Evolutionary conservation across 352 stramenopile genomes (phyloP).

Genomic region (Pythium scleroteichum): DNA sequence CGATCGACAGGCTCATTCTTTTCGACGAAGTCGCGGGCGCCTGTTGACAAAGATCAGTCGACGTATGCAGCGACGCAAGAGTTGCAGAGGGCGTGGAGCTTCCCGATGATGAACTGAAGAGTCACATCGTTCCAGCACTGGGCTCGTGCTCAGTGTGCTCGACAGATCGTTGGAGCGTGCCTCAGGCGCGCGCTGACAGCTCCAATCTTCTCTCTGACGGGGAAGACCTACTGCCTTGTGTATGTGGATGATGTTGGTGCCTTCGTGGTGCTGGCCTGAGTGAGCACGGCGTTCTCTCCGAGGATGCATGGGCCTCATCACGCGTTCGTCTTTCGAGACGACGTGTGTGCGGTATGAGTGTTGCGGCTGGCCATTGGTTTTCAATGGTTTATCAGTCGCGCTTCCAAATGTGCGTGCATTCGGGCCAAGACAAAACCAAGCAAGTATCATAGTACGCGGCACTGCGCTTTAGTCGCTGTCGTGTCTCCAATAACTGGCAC

Average conservation of each 20-base stretch:
- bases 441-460: slow-evolving; percentile 85
- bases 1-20: slow-evolving; percentile 11
- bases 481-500: slow-evolving; percentile 83
- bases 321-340: not conserved
- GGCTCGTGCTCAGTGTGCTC: slow-evolving; percentile 20
- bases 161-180: slow-evolving; percentile 44
- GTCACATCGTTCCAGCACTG: slow-evolving; percentile 32
- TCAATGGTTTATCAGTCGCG: slow-evolving; percentile 63
- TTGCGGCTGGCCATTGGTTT: slow-evolving; percentile 76
- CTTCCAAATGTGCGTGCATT: slow-evolving; percentile 47
- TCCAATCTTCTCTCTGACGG: slow-evolving; percentile 78
- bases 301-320: slow-evolving; percentile 45
- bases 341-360: slow-evolving; percentile 51
- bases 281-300: slow-evolving; percentile 23
- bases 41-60: slow-evolving; percentile 3
- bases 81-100: too few species aligned
- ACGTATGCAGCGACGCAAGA: not conserved
- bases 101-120: slow-evolving; percentile 29
- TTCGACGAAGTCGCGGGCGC: not conserved
- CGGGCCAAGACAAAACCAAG: slow-evolving; percentile 53
- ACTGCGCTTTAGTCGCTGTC: slow-evolving; percentile 56
- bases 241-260: slow-evolving; percentile 10
- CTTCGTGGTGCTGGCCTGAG: slow-evolving; percentile 26
- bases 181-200: slow-evolving; percentile 74
- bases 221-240: slow-evolving; percentile 31